phyloP scores from a whole-genome alignment of 176 grass and related monocot species.

The Echinochloa phyllopogon region DNA sequence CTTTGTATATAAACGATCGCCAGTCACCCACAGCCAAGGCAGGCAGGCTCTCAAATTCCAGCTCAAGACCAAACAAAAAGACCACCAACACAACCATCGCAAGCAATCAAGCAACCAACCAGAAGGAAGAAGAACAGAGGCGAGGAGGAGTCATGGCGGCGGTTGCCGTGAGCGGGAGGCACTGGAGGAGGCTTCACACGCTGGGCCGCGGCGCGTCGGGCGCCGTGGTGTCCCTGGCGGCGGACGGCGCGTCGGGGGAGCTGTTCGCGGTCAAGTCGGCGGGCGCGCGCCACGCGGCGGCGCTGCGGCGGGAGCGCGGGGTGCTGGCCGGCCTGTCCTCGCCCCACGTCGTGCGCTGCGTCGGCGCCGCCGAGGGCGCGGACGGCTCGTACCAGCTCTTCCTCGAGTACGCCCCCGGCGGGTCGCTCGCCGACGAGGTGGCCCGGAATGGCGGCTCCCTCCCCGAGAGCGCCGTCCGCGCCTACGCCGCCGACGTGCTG shows the following conservation, averaged over 20 bases:
- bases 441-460: slow-evolving; percentile 59
- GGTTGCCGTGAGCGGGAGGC: slow-evolving; percentile 30
- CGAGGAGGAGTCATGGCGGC: slow-evolving; percentile 25
- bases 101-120: not conserved
- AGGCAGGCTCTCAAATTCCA: not conserved
- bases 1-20: slow-evolving; percentile 50
- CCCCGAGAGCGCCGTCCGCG: slow-evolving; percentile 38
- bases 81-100: slow-evolving; percentile 11
- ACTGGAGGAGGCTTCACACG: slow-evolving; percentile 48
- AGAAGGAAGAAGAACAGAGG: not conserved
- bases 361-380: slow-evolving; percentile 37
- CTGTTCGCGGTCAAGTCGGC: slow-evolving; percentile 78
- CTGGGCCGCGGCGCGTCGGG: slow-evolving; percentile 73
- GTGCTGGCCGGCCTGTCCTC: slow-evolving; percentile 51
- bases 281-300: not conserved
- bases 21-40: slow-evolving; percentile 8
- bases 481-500: slow-evolving; percentile 49
- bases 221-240: slow-evolving; percentile 65
- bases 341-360: slow-evolving; percentile 65
- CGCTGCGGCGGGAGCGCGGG: slow-evolving; percentile 55
- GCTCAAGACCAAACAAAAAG: slow-evolving; percentile 32
- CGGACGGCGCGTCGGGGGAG: slow-evolving; percentile 45
- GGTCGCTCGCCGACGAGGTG: slow-evolving; percentile 73
- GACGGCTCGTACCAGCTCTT: slow-evolving; percentile 37
- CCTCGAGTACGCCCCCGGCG: slow-evolving; percentile 80